A percentile compares a stretch with the other conserved stretches of the same genome.
phyloP scores from a whole-genome alignment of 2,329 filamentous ascomycete genomes.

The Kalmusia sp. region DNA sequence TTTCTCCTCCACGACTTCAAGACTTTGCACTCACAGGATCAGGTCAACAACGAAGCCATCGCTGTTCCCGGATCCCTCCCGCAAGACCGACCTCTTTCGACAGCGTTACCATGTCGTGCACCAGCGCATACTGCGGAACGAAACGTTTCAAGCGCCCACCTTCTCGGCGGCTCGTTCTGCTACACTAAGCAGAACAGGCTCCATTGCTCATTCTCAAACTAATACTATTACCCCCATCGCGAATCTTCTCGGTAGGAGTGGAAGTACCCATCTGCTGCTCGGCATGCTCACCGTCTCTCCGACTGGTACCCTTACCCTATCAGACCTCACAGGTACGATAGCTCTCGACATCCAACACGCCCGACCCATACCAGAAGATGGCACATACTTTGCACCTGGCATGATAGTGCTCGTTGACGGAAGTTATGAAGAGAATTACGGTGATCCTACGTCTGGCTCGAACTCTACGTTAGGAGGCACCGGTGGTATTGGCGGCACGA shows the following conservation, averaged over 20 bases:
- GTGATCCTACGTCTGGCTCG: conserved; percentile 67
- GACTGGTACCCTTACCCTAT: conserved; percentile 80
- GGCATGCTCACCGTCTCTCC: conserved; percentile 83
- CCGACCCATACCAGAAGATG: conserved; percentile 80
- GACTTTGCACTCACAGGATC: conserved; percentile 18
- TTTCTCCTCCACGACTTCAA: neutral
- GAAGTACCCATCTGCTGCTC: conserved; percentile 83
- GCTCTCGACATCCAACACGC: conserved; percentile 82
- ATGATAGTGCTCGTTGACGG: conserved; percentile 97
- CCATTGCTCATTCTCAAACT: conserved; percentile 61
- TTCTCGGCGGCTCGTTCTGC: conserved; percentile 65
- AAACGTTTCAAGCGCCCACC: conserved; percentile 85
- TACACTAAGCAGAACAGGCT: conserved; percentile 65
- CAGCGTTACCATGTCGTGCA: conserved; percentile 93
- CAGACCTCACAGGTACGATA: conserved; percentile 88
- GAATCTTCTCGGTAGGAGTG: conserved; percentile 77
- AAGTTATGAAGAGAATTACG: conserved; percentile 93
- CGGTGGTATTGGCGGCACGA: conserved; percentile 84
- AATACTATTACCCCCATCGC: conserved; percentile 88
- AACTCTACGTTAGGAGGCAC: conserved; percentile 70
- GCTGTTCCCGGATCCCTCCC: conserved; percentile 73
- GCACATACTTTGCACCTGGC: conserved; percentile 90
- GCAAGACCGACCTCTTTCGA: conserved; percentile 85
- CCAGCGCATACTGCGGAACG: conserved; percentile 89
- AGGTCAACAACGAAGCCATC: conserved; percentile 51